Evolutionary conservation across 495 filamentous ascomycete genomes (phyloP).

Genomic region (Penicillium nucicola): DNA sequence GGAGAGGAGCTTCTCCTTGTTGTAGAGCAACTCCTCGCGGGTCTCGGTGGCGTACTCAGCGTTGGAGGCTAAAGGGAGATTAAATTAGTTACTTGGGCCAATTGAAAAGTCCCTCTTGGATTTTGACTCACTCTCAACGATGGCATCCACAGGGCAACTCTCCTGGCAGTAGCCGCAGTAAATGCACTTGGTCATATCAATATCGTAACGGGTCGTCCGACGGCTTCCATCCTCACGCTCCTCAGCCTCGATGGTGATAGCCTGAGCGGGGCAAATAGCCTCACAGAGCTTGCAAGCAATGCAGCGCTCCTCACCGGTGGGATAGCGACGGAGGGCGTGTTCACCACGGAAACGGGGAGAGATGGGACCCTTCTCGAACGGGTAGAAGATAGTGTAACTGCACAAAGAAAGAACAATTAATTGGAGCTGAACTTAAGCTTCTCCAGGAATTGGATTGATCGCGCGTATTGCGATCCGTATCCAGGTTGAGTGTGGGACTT

Average conservation of each 20-base stretch:
- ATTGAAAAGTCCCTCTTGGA: neutral
- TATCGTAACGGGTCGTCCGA: conserved; percentile 95
- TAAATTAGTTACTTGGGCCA: conserved; percentile 15
- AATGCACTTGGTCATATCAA: conserved; percentile 99
- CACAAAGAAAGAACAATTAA: conserved; percentile 1
- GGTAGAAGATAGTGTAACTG: conserved; percentile 97
- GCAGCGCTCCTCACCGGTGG: conserved; percentile 95
- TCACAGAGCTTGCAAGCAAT: conserved; percentile 99
- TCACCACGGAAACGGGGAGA: conserved; percentile 97
- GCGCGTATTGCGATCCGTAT: neutral
- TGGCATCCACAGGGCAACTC: conserved; percentile 96
- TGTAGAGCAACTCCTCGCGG: conserved; percentile 94
- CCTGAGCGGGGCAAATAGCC: conserved; percentile 93
- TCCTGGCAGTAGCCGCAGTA: conserved; percentile 99
- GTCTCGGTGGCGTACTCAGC: conserved; percentile 98
- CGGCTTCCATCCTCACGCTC: conserved; percentile 94
- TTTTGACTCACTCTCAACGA: conserved; percentile 71
- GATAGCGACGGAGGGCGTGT: conserved; percentile 91
- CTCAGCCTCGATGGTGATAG: conserved; percentile 98
- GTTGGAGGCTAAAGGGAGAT: conserved; percentile 61
- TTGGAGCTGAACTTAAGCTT: conserved; percentile 5
- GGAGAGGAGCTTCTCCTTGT: conserved; percentile 90
- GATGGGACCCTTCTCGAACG: conserved; percentile 98
- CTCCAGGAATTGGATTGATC: neutral
- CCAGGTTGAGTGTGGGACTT: conserved; percentile 41